Percentiles rank a stretch among this genome's conserved stretches.
phyloP scores from a whole-genome alignment of 768 basidiomycete species.

The Sporobolomyces pararoseus region DNA sequence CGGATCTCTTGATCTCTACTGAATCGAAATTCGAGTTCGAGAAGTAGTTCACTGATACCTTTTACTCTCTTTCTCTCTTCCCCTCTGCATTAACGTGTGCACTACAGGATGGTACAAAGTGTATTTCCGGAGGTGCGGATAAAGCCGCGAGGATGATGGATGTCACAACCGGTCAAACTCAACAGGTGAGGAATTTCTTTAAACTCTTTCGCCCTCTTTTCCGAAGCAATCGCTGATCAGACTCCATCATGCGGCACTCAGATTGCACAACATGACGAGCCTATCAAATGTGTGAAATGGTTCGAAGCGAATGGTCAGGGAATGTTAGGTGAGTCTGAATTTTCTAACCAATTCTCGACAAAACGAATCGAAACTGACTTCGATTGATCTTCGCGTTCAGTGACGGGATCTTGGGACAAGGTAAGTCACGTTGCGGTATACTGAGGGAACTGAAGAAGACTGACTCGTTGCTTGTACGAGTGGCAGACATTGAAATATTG shows the following conservation, averaged over 20 bases:
- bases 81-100: too few relatives aligned
- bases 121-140: constrained; percentile 89
- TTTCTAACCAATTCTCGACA: background rate
- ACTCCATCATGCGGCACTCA: background rate
- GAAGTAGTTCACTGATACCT: too few relatives aligned
- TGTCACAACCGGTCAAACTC: constrained; percentile 73
- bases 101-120: constrained; percentile 62
- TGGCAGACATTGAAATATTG: constrained; percentile 69
- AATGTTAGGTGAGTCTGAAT: constrained; percentile 23
- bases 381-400: constrained; percentile 43
- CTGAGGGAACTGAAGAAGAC: too few relatives aligned
- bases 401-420: constrained; percentile 97
- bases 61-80: too few relatives aligned
- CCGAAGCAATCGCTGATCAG: background rate
- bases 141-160: constrained; percentile 94
- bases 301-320: constrained; percentile 54
- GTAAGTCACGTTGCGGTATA: constrained; percentile 50
- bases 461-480: too few relatives aligned
- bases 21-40: too few relatives aligned
- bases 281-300: constrained; percentile 42
- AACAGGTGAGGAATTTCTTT: constrained; percentile 68
- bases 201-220: constrained; percentile 58
- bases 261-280: constrained; percentile 44
- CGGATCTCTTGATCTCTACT: background rate
- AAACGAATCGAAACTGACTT: background rate